Base-by-base conservation (phyloP, 106 monocot genomes). In the Agapanthus africanus region DNA sequence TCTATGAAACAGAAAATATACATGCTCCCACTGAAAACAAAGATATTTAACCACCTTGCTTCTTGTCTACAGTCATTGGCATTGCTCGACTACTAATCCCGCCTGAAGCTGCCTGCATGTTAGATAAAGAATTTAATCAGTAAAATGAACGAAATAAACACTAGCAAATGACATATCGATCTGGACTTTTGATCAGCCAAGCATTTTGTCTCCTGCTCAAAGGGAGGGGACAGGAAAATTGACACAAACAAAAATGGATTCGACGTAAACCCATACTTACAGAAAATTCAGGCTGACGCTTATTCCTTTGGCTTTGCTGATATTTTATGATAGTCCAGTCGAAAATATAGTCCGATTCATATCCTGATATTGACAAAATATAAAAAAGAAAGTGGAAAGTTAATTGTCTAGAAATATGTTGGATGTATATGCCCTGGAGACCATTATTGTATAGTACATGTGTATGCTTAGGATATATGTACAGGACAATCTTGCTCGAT, bases 321-420 rank as follows among this genome's bases (percentile, higher is more conserved):
- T 73, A 73, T 54, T 73, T 73, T 66, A 73, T 37, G 52, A 73
- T 30, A 54, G 73, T 73, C 73, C 73, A 73, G 54, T 73, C 73
- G 31, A 65, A 78, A 66, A 61, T 38, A 70, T 68, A 82, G 28
- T 78, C 54, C 30, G 59, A 68, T 18, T 65, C 57, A 75, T 19
- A 71, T 14, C 59, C 70, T 68, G 61, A 44, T 3, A 37, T 65
- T 49, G 32, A 61, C 1, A 34, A 36, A 61, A 30, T 35, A 36
- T 4, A 19, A 18, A 61, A 61, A 6, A 61, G 33, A 36, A 35
- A 61, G 23, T 61, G n/a, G n/a, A n/a, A n/a, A n/a, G n/a, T n/a
- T n/a, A n/a, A n/a, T n/a, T n/a, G n/a, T n/a, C n/a, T n/a, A n/a
- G n/a, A n/a, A n/a, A n/a, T n/a, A n/a, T n/a, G n/a, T n/a, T n/a